These are phyloP conservation scores for Retiboletus fuscus DNA, from an alignment of 1,284 basidiomycete genomes.

Conservation along the genomic window DNA sequence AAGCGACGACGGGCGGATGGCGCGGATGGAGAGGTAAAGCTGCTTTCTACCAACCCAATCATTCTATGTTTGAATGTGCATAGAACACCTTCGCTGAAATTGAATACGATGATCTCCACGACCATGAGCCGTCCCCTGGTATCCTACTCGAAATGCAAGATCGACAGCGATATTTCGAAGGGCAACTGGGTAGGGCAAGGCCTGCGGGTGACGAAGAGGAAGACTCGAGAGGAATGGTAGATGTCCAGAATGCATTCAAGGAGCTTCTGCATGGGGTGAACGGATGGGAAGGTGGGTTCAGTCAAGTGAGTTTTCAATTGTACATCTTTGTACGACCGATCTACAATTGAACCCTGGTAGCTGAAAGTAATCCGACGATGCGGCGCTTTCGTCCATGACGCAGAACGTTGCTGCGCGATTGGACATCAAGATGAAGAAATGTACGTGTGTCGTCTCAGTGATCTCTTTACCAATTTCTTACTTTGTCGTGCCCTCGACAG, in stretches of 20 bases:
- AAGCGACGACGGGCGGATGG: slow-evolving; percentile 70
- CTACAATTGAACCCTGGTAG: slow-evolving; percentile 37
- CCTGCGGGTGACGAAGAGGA: slow-evolving; percentile 41
- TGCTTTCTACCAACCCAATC: slow-evolving; percentile 23
- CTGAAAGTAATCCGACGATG: slow-evolving; percentile 73
- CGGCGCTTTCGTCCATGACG: slow-evolving; percentile 78
- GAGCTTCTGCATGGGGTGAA: slow-evolving; percentile 60
- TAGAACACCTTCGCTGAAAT: slow-evolving; percentile 76
- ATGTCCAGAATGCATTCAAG: slow-evolving; percentile 58
- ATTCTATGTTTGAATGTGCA: background rate
- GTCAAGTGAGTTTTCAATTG: slow-evolving; percentile 62
- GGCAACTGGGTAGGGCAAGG: slow-evolving; percentile 52
- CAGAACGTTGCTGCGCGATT: slow-evolving; percentile 76
- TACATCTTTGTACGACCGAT: background rate
- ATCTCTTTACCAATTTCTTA: slow-evolving; percentile 9
- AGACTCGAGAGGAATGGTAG: slow-evolving; percentile 50
- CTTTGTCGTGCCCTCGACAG: background rate
- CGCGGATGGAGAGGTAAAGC: slow-evolving; percentile 49
- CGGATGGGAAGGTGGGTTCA: slow-evolving; percentile 68
- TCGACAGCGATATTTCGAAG: slow-evolving; percentile 80
- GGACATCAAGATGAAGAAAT: slow-evolving; percentile 60
- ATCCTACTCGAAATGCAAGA: slow-evolving; percentile 89
- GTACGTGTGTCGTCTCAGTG: no score
- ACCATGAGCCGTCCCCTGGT: slow-evolving; percentile 69
- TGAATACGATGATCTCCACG: slow-evolving; percentile 88